These are phyloP conservation scores for Rickenella mellea DNA, from an alignment of 768 basidiomycete species.

Conservation along the genomic window DNA sequence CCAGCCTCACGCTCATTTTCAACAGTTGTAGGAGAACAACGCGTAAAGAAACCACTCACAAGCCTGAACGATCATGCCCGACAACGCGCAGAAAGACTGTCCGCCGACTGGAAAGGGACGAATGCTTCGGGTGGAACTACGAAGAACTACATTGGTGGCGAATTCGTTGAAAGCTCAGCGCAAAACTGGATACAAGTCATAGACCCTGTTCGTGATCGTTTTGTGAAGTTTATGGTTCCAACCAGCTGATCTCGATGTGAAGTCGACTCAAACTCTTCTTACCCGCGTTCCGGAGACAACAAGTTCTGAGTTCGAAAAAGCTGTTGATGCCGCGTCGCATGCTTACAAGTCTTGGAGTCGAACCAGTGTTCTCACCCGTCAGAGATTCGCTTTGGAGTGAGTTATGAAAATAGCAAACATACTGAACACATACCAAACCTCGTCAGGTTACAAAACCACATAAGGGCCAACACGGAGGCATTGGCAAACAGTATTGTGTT, in stretches of 20 bases:
- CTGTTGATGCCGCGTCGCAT: conserved; percentile 72
- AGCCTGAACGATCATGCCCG: conserved; percentile 47
- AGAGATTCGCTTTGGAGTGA: conserved; percentile 83
- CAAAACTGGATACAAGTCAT: conserved; percentile 76
- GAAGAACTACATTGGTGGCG: conserved; percentile 86
- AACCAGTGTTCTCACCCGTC: conserved; percentile 76
- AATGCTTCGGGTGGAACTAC: conserved; percentile 77
- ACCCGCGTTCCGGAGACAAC: conserved; percentile 89
- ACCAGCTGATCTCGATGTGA: conserved; percentile 2
- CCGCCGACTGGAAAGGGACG: conserved; percentile 79
- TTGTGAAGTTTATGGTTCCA: background rate
- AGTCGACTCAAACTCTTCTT: conserved; percentile 89
- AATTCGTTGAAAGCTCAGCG: conserved; percentile 78
- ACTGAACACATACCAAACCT: background rate
- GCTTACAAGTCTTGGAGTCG: conserved; percentile 88
- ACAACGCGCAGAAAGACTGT: conserved; percentile 58
- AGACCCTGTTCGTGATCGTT: conserved; percentile 62
- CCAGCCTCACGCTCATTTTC: conserved; percentile 23
- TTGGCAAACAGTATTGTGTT: conserved; percentile 85
- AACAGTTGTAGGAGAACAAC: conserved; percentile 21
- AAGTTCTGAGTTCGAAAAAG: conserved; percentile 66
- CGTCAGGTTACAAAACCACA: conserved; percentile 71
- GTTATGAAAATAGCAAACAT: conserved; percentile 17
- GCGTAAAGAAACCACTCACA: conserved; percentile 18
- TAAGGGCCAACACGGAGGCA: conserved; percentile 78